These are phyloP conservation scores for Halophytophthora polymorphica DNA, from an alignment of 352 stramenopile species.

Conservation along the genomic window DNA sequence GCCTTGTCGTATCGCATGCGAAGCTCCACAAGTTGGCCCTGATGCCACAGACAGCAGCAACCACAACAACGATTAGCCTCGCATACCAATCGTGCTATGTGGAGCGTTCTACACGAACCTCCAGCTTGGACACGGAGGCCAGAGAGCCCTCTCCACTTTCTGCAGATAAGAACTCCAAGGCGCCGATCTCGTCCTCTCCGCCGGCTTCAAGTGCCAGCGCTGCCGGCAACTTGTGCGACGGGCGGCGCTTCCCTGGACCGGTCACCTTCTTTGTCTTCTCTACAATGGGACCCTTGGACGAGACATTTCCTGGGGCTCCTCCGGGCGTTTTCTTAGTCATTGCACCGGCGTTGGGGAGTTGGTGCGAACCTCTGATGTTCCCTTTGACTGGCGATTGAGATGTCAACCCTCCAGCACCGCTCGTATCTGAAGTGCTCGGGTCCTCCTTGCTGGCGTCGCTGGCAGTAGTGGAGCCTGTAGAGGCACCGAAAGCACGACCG, in stretches of 20 bases:
- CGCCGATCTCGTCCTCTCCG: conserved; percentile 39
- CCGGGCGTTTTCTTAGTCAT: conserved; percentile 8
- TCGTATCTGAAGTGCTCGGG: background rate
- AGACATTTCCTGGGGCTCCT: conserved; percentile 6
- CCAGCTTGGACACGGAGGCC: conserved; percentile 53
- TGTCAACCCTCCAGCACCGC: background rate
- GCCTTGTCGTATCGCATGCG: conserved; percentile 72
- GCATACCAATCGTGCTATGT: background rate
- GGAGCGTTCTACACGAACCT: conserved; percentile 26
- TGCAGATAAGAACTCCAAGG: conserved; percentile 63
- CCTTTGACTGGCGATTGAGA: conserved; percentile 7
- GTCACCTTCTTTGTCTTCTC: conserved; percentile 15
- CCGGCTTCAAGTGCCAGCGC: conserved; percentile 14
- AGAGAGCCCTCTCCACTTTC: conserved; percentile 49
- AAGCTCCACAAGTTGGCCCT: conserved; percentile 65
- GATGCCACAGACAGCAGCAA: background rate
- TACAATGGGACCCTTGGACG: conserved; percentile 17
- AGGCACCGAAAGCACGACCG: conserved; percentile 2
- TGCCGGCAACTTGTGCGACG: conserved; percentile 6
- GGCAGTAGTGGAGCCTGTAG: background rate
- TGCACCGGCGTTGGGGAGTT: background rate
- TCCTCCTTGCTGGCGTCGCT: conserved; percentile 12
- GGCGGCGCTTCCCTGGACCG: conserved; percentile 13
- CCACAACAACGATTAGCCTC: conserved; percentile 31
- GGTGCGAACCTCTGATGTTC: conserved; percentile 1